These are phyloP conservation scores for Populus hybrid DNA, from an alignment of 441 rosid species.

Conservation along the genomic window DNA sequence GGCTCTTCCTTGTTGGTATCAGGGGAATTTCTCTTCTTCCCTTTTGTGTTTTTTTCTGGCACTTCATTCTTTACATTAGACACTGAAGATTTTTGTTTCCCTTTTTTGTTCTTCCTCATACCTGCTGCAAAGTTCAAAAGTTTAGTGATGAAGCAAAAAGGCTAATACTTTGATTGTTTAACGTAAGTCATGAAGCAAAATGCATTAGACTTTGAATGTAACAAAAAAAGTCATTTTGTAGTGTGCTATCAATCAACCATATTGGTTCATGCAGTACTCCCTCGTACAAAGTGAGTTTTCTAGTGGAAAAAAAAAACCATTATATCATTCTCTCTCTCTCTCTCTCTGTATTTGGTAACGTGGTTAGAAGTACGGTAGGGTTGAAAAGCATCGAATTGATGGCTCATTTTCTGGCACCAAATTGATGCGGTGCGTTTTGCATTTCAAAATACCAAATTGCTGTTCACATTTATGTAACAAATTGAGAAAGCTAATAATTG, in stretches of 20 bases:
- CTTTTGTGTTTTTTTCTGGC: neutral
- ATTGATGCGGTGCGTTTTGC: neutral
- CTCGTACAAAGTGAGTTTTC: neutral
- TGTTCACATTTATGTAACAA: neutral
- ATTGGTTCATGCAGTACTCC: neutral
- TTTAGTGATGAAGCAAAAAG: neutral
- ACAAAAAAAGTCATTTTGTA: neutral
- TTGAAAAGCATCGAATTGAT: neutral
- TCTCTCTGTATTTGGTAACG: neutral
- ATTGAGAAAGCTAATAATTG: no score
- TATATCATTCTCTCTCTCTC: no score
- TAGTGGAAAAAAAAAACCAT: neutral
- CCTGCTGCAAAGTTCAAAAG: slow-evolving; percentile 13
- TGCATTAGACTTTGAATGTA: neutral
- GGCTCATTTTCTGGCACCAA: neutral
- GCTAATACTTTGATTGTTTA: neutral
- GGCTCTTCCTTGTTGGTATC: slow-evolving; percentile 11
- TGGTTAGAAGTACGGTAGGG: neutral
- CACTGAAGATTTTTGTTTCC: slow-evolving; percentile 12
- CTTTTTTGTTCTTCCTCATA: slow-evolving; percentile 12
- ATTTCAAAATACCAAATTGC: neutral
- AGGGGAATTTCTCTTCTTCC: slow-evolving; percentile 12
- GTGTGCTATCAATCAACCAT: neutral
- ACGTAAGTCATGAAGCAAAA: neutral
- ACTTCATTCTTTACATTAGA: slow-evolving; percentile 15